Evolutionary conservation across 2,329 filamentous ascomycete species (phyloP), one percentile per base, ranked within the genome.

Genomic region (Botrytis sinoallii): DNA sequence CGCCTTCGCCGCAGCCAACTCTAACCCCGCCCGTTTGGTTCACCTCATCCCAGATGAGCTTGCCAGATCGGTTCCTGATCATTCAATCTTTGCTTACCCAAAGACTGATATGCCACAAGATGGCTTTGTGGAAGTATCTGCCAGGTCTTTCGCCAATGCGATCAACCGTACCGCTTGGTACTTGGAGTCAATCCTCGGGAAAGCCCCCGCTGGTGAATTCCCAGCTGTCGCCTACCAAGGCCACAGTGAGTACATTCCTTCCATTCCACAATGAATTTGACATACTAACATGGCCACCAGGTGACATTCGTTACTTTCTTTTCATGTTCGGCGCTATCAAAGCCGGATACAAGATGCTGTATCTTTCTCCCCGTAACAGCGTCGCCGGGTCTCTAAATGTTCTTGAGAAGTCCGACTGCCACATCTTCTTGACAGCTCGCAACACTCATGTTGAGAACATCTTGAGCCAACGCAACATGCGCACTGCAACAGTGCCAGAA

Each of bases 301-400:
- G 65, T 73, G 75, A 78, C 55, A 61, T 78, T 40, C 70, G 77
- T 70, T 76, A 77, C 61, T 61, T 66, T 59, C 29, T 76, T 22
- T 66, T 77, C 22, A 73, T 74, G 42, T 73, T 77, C 42, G 83
- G 78, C 0, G 80, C 79, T 44, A 78, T 82, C 60, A 84, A 84
- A 72, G 80, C 78, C 32, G 80, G 79, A 12, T 84, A 80, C 65
- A 77, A 80, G 82, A 80, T 80, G 12, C 73, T 83, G 14, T 82
- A 83, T 48, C 75, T 81, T 1, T 83, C 82, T 0, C 82, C 83
- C 1, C 81, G 80, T 60, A 84, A 84, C 64, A 83, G 77, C 38
- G 75, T 79, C 0, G 79, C 79, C 9, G 82, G 80, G 0, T 80
- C 81, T 0, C 48, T 83, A 9, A 80, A 81, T 2, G 79, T 84